phyloP scores from a whole-genome alignment of 1,284 basidiomycete species.

The Ustilago cynodontis region DNA sequence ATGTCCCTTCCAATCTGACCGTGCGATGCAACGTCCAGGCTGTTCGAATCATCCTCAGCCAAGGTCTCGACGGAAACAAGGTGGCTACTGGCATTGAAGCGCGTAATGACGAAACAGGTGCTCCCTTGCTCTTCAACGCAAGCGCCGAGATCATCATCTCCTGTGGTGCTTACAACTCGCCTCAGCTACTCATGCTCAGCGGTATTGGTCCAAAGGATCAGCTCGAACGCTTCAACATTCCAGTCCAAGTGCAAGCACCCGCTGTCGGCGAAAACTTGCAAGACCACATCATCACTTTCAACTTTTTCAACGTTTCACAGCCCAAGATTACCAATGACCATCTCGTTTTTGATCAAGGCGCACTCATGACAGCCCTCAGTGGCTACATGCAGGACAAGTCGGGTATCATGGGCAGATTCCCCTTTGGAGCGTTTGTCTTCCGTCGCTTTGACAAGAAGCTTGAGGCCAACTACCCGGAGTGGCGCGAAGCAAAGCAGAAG shows the following conservation, averaged over 20 bases:
- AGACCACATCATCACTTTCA: slow-evolving; percentile 50
- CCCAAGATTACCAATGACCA: slow-evolving; percentile 9
- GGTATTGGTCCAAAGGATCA: slow-evolving; percentile 46
- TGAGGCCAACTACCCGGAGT: slow-evolving; percentile 12
- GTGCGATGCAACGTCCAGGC: too few relatives aligned
- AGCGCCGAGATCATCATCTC: slow-evolving; percentile 55
- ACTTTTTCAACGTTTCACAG: slow-evolving; percentile 6
- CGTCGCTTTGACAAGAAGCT: slow-evolving; percentile 22
- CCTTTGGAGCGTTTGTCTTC: slow-evolving; percentile 31
- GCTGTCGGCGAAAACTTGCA: slow-evolving; percentile 52
- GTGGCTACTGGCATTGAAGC: slow-evolving; percentile 15
- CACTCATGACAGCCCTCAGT: background rate
- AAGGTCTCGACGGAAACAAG: background rate
- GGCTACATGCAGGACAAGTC: slow-evolving; percentile 17
- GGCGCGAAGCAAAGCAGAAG: slow-evolving; percentile 13
- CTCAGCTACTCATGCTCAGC: slow-evolving; percentile 59
- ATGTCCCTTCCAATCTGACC: too few relatives aligned
- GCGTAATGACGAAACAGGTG: slow-evolving; percentile 14
- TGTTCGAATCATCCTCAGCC: too few relatives aligned
- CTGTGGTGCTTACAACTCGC: slow-evolving; percentile 56
- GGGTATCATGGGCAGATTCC: slow-evolving; percentile 19
- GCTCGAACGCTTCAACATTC: slow-evolving; percentile 25
- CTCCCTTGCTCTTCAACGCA: slow-evolving; percentile 20
- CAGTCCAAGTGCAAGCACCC: slow-evolving; percentile 15
- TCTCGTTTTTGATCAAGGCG: background rate